Base-by-base conservation (phyloP, 2,329 filamentous ascomycete genomes). In the Purpureocillium lavendulum region DNA sequence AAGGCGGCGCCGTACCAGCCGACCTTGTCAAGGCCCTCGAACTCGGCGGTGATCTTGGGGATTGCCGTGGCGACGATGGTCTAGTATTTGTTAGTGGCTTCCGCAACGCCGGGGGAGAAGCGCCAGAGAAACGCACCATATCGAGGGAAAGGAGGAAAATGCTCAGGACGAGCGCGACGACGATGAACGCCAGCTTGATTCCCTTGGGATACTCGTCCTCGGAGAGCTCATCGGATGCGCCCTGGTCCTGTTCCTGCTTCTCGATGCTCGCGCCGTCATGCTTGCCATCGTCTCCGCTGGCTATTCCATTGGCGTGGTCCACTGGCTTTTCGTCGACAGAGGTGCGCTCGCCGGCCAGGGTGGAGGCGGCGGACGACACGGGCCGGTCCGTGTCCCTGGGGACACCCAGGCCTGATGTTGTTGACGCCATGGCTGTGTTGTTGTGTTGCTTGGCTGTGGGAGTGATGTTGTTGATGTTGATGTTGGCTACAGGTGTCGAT, bases 1-100 rank as follows among this genome's bases (percentile, higher is more conserved):
- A 70, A 76, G 32, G 70, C 70, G 13, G 71, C 65, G 2, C 72
- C 74, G 47, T 80, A 80, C 77, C 77, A 81, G 16, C 70, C 69
- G 11, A 75, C 66, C 44, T 76, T 69, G 29, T 66, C 62, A 14
- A 76, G 62, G 35, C 67, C 62, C 41, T 70, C 60, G 57, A 73
- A 71, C 31, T 71, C 65, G 45, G 65, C 66, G 1, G 73, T 75
- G 49, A 77, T 75, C 44, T 69, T 70, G 9, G 73, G 73, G 31
- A 77, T 74, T 9, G 71, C 73, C 0, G 71, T 75, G 4, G 70
- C 70, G n/a, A 76, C 66, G 40, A 76, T 76, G 12, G 71, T 75
- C 66, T 71, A n/a, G 13, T 31, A 16, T 6, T 26, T 26, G 39
- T 33, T n/a, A 38, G 39, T 31, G 17, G 15, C n/a, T 33, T n/a